Conservation (phyloP, 2,329 filamentous ascomycete genomes). For the Fulvia fulva region DNA sequence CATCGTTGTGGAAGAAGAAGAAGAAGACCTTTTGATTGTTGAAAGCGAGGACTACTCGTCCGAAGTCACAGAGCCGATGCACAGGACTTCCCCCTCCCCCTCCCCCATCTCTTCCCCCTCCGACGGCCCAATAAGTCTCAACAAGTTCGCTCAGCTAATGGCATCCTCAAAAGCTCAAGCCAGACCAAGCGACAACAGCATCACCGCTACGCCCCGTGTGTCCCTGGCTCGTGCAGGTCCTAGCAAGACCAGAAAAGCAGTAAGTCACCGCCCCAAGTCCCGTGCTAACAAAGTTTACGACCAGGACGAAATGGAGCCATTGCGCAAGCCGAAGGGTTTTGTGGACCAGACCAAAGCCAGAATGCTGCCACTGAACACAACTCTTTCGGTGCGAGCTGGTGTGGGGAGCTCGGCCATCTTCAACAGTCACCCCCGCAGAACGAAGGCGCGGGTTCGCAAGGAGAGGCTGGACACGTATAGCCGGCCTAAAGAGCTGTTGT, state of each 20-base stretch:
- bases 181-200: neutral
- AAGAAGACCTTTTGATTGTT: too few species aligned
- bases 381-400: neutral
- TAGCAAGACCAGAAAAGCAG: neutral
- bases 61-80: too few species aligned
- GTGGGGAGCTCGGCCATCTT: neutral
- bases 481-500: neutral
- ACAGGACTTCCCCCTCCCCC: too few species aligned
- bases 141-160: too few species aligned
- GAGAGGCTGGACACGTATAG: neutral
- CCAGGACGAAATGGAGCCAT: neutral
- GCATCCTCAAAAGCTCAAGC: too few species aligned
- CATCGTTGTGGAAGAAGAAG: too few species aligned
- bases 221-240: neutral
- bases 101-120: too few species aligned
- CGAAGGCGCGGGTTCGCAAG: neutral
- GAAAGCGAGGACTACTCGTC: too few species aligned
- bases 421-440: neutral
- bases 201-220: neutral
- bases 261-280: neutral
- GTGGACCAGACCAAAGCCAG: too few species aligned
- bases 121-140: too few species aligned
- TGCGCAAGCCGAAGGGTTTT: too few species aligned
- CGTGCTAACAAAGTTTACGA: neutral
- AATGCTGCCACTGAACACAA: neutral